phyloP scores from a whole-genome alignment of 2,329 filamentous ascomycete species.

The Paradendryphiella salina region DNA sequence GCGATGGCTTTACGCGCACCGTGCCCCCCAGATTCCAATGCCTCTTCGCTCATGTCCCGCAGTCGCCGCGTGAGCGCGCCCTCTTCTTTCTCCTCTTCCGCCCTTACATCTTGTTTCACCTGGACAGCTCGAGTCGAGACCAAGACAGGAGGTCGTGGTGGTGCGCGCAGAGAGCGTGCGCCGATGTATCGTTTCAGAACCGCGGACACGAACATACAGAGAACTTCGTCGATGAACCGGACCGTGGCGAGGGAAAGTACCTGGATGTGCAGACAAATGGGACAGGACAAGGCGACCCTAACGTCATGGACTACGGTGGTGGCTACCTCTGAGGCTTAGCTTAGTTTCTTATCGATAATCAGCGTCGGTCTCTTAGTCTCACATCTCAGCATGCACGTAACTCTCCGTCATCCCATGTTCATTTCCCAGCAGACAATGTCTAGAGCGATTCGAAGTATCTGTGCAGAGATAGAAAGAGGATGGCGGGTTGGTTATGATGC shows the following conservation, averaged over 20 bases:
- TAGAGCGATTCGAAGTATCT: too few relatives aligned
- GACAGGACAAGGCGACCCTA: not conserved
- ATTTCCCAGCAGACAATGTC: not conserved
- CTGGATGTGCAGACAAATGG: not conserved
- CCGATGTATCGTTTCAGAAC: slow-evolving; percentile 36
- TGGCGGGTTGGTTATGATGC: too few relatives aligned
- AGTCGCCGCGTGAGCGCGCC: slow-evolving; percentile 63
- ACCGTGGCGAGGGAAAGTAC: not conserved
- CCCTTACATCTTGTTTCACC: not conserved
- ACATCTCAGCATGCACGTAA: not conserved
- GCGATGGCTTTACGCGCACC: slow-evolving; percentile 61
- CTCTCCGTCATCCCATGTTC: not conserved
- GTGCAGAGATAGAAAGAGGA: too few relatives aligned
- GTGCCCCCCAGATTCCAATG: slow-evolving; percentile 58
- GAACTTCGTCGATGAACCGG: not conserved
- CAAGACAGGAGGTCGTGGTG: slow-evolving; percentile 17
- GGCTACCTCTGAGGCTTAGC: slow-evolving; percentile 12
- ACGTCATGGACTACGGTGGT: slow-evolving; percentile 16
- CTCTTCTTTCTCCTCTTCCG: slow-evolving; percentile 35
- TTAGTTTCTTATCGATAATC: slow-evolving; percentile 12
- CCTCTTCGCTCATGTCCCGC: slow-evolving; percentile 63
- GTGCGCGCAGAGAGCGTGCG: slow-evolving; percentile 48
- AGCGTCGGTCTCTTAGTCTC: not conserved
- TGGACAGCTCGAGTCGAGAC: slow-evolving; percentile 13
- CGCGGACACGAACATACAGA: slow-evolving; percentile 39